Evolutionary conservation across 1,284 basidiomycete genomes (phyloP).

Genomic region (Hypsizygus ulmarius): DNA sequence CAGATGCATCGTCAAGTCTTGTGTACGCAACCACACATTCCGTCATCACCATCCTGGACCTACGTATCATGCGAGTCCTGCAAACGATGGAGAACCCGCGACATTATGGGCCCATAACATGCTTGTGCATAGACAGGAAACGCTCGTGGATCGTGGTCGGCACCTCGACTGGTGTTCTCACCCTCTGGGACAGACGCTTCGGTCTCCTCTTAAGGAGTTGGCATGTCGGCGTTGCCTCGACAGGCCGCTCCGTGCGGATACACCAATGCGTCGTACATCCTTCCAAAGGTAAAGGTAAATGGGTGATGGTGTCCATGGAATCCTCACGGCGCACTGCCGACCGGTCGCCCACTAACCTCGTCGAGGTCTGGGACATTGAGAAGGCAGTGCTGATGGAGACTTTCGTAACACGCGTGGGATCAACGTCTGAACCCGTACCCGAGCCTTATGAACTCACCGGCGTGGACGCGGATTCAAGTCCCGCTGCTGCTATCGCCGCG

Average conservation of each 20-base stretch:
- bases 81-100: conserved; percentile 81
- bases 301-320: conserved; percentile 84
- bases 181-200: conserved; percentile 94
- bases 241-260: conserved; percentile 53
- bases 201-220: conserved; percentile 87
- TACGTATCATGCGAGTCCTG: conserved; percentile 79
- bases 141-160: conserved; percentile 87
- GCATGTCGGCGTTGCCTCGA: conserved; percentile 66
- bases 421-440: conserved; percentile 43
- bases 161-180: conserved; percentile 79
- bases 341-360: conserved; percentile 43
- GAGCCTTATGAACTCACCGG: conserved; percentile 51
- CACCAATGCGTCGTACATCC: conserved; percentile 81
- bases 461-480: conserved; percentile 55
- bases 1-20: conserved; percentile 72
- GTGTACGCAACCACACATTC: conserved; percentile 86
- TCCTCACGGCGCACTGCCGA: conserved; percentile 42
- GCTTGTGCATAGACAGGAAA: conserved; percentile 79
- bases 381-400: conserved; percentile 65
- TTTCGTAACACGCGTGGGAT: conserved; percentile 52
- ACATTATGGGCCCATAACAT: conserved; percentile 84
- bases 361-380: conserved; percentile 84
- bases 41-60: conserved; percentile 75
- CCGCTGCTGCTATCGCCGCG: conserved; percentile 67
- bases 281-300: conserved; percentile 81